Percentiles rank a stretch among this genome's conserved stretches.
phyloP scores from a whole-genome alignment of 805 yeast genomes.

The Yarrowia sp. region DNA sequence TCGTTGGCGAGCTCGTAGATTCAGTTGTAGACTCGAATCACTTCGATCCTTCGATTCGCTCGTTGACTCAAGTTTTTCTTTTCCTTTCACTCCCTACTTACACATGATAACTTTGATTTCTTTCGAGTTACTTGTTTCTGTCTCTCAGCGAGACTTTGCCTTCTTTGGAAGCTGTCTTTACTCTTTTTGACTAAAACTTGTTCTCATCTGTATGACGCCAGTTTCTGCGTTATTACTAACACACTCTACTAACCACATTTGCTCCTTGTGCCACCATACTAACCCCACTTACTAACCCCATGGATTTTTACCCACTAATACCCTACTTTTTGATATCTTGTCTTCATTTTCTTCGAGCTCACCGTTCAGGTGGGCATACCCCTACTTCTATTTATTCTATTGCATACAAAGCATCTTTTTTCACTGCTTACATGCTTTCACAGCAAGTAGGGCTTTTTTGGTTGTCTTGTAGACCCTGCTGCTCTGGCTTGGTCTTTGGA shows the following conservation, averaged over 20 bases:
- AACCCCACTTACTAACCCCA: neutral
- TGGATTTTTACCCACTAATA: too few species aligned
- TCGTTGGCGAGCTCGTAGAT: slow-evolving; percentile 16
- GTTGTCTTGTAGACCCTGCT: neutral
- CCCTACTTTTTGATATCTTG: neutral
- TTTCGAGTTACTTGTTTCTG: neutral
- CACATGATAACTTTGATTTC: neutral
- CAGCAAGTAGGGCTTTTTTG: neutral
- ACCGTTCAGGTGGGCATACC: too few species aligned
- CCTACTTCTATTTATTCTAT: slow-evolving; percentile 1
- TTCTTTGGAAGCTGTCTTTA: neutral
- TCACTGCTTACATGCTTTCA: neutral
- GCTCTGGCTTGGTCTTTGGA: neutral
- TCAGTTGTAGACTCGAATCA: neutral
- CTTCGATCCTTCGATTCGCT: neutral
- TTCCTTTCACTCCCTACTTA: neutral
- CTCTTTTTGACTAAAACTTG: neutral
- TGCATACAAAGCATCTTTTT: neutral
- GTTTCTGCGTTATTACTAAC: slow-evolving; percentile 1
- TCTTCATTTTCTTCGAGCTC: neutral
- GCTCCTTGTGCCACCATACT: neutral
- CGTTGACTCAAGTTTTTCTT: neutral
- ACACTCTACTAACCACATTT: neutral
- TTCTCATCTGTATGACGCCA: neutral
- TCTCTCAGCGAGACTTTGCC: neutral